Evolutionary conservation across 2,329 filamentous ascomycete species (phyloP).

Genomic region (Penicillium sp.): DNA sequence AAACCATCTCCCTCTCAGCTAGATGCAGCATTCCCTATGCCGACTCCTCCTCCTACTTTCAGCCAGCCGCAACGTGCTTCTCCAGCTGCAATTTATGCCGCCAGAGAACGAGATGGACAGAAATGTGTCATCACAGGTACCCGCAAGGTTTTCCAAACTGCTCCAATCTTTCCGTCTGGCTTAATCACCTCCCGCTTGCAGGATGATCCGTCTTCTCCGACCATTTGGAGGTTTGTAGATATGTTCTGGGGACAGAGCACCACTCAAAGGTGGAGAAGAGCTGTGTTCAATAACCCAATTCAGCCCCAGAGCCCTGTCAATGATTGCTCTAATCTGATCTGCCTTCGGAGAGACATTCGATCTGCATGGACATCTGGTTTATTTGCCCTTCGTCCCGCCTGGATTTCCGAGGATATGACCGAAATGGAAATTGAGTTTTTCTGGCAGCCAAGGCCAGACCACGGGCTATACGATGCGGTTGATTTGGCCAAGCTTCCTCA

Average conservation of each 20-base stretch:
- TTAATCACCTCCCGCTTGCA: neutral
- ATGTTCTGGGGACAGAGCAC: constrained; percentile 5
- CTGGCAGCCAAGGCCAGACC: constrained; percentile 7
- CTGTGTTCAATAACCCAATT: constrained; percentile 1
- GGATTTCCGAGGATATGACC: neutral
- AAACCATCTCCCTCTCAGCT: neutral
- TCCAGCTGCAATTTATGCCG: neutral
- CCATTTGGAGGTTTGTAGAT: constrained; percentile 4
- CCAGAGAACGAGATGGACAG: constrained; percentile 6
- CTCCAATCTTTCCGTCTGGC: constrained; percentile 3
- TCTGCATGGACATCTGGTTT: constrained; percentile 2
- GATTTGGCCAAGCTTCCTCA: neutral
- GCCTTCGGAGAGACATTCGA: constrained; percentile 7
- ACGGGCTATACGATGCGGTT: neutral
- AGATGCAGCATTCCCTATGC: neutral
- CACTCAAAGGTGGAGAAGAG: constrained; percentile 1
- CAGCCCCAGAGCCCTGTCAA: neutral
- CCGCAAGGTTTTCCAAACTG: neutral
- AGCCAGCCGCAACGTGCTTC: neutral
- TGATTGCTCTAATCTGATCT: constrained; percentile 11
- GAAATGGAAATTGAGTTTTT: constrained; percentile 13
- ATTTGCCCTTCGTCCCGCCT: constrained; percentile 8
- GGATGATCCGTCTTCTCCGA: neutral
- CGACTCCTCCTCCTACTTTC: neutral
- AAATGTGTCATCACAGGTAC: constrained; percentile 9